Evolutionary conservation across 768 basidiomycete species (phyloP), one percentile per base, ranked within the genome.

Genomic region (Termitomyces sp.): DNA sequence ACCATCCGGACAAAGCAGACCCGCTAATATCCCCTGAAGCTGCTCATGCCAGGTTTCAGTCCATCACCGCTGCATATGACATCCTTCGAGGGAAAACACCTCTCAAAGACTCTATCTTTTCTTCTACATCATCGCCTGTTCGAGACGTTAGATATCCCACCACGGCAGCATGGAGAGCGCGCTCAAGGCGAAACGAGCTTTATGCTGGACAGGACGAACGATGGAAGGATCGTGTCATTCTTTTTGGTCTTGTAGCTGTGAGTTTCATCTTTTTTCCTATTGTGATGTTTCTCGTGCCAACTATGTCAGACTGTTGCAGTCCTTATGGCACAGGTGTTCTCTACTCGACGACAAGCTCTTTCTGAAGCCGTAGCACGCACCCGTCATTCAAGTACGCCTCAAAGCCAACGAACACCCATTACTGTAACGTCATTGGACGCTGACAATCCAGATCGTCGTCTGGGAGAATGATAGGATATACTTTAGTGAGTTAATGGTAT

Each of bases 1-100:
- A 92, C 71, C 90, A 92, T 70, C 90, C 90, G 3, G 90, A 92
- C 71, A 87, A 88, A 45, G 76, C 78, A 24, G 72, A 73, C 59
- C 57, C 69, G 12, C 67, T 71, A 13, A 45, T 80, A 13, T 73
- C 85, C 7, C 67, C 82, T 0, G 81, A 83, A 16, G 69, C 79
- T 3, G 83, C 84, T 4, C 87, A 90, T 66, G 77, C 81, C 7
- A 86, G 84, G 12, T 92, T 92, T 66, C 87, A 87, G 66, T 77
- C 87, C 3, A 89, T 92, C 64, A 80, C 83, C 32, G 71, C 80
- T 16, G 90, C 90, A 13, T 92, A 92, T 65, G 87, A 89, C 59
- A 66, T 76, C 18, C 79, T 92, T 20, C 81, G 81, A 15, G 83
- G 84, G 8, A 84, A 81, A 67, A 71, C 67, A 18, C 62, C 68